phyloP scores from a whole-genome alignment of 2,329 filamentous ascomycete genomes.

The Chaetomiaceae sp. region DNA sequence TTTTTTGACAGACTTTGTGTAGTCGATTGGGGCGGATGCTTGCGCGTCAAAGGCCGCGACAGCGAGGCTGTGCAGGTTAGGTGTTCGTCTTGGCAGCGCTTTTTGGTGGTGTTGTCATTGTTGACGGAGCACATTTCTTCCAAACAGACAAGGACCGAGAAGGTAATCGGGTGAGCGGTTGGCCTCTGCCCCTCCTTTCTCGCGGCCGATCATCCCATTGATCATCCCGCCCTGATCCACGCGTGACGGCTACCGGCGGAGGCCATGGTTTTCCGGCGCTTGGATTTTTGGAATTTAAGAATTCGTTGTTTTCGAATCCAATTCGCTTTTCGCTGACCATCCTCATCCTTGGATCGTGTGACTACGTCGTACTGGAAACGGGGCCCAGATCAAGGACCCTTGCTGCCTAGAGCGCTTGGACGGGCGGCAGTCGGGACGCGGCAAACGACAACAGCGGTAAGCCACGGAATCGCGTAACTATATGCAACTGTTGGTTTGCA shows the following conservation, averaged over 20 bases:
- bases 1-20: background rate
- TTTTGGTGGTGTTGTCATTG: background rate
- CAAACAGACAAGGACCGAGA: no score
- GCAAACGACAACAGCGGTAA: conserved; percentile 1
- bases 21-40: conserved; percentile 5
- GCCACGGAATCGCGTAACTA: background rate
- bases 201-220: no score
- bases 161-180: background rate
- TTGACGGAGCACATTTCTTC: no score
- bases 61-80: conserved; percentile 16
- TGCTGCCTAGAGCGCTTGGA: conserved; percentile 16
- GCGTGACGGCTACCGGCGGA: background rate
- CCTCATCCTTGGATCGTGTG: background rate
- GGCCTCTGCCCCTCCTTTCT: background rate
- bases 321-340: background rate
- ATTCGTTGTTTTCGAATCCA: background rate
- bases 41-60: conserved; percentile 17
- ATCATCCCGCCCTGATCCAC: background rate
- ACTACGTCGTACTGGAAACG: conserved; percentile 9
- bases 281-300: background rate
- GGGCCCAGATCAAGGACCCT: conserved; percentile 13
- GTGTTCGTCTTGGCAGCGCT: conserved; percentile 7
- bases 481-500: no score
- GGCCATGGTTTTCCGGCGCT: no score
- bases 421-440: background rate